Conservation (phyloP, 257 asterid genomes). For the Pogostemon cablin region DNA sequence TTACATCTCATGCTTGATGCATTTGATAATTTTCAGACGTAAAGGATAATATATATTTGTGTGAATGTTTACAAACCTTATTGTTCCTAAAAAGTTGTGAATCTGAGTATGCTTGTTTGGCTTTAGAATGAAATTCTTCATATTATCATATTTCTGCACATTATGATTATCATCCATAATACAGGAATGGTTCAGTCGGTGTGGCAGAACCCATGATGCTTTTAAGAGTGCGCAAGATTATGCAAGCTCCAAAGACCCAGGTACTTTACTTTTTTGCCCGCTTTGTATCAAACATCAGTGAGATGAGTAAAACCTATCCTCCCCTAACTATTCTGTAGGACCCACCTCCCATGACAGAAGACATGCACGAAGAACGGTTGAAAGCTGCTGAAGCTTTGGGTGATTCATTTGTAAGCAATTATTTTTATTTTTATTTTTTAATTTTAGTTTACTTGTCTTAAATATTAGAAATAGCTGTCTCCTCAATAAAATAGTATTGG, state of each 20-base stretch:
- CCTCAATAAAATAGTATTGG: conserved; percentile 13
- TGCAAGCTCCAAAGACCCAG: conserved; percentile 88
- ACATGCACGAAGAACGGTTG: conserved; percentile 92
- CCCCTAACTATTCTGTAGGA: conserved; percentile 50
- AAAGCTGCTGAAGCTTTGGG: conserved; percentile 84
- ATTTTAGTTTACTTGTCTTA: conserved; percentile 14
- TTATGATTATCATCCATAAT: conserved; percentile 41
- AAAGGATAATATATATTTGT: background rate
- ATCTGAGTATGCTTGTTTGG: conserved; percentile 31
- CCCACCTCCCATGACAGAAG: conserved; percentile 95
- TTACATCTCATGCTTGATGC: background rate
- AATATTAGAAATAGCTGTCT: conserved; percentile 7
- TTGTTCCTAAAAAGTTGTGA: conserved; percentile 30
- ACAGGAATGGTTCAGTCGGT: conserved; percentile 71
- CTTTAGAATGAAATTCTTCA: conserved; percentile 31
- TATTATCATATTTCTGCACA: conserved; percentile 32
- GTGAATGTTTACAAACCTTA: background rate
- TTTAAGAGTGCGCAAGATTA: conserved; percentile 57
- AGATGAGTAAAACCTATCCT: conserved; percentile 20
- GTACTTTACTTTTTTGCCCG: conserved; percentile 45
- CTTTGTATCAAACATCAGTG: conserved; percentile 24
- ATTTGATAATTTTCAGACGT: too few species aligned
- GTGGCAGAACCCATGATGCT: conserved; percentile 71
- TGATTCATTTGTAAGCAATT: conserved; percentile 65
- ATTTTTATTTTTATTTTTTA: background rate